Evolutionary conservation across 306 rosid species (phyloP), one percentile per base, ranked within the genome.

Genomic region (Dicorynia guianensis): DNA sequence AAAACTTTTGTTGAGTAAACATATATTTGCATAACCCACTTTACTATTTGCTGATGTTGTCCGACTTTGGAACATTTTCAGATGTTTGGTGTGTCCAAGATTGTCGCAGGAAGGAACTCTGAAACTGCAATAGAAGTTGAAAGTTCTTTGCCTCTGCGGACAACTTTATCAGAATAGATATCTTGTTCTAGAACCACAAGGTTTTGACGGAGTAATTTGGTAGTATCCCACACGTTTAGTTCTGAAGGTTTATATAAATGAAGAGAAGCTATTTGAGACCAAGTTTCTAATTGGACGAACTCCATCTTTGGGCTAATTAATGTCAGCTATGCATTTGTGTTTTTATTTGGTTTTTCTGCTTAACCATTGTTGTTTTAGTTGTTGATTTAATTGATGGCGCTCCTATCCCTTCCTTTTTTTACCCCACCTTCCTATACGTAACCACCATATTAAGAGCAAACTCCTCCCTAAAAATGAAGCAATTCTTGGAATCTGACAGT

Each of bases 71-170:
- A 69, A 71, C 48, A 11, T 67, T 84, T 79, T 67, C 92, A 95
- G 98, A 90, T 92, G 97, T 92, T 95, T 80, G 78, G 89, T 55
- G 78, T 95, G 87, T 95, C 97, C 50, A 92, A 95, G 89, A 80
- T 69, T 64, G 97, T 90, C 71, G 80, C 96, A 19, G 89, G 89
- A 80, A 82, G 76, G 71, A 89, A 48, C 53, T 63, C 90, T 60
- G 81, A 81, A 13, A 42, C 89, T 50, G 56, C 66, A 1, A 88
- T 84, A 81, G 97, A 85, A 79, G 92, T 90, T 80, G 97, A 86
- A 82, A 90, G 96, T 80, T 85, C 92, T 71, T 72, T 92, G 62
- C 85, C 97, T 67, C 96, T 92, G 35, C 77, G 74, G 74, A 89
- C 97, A 75, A 81, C 65, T 0, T 49, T 83, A 44, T 83, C 85